phyloP scores from a whole-genome alignment of 2,329 filamentous ascomycete genomes.

The Daldinia sp. region DNA sequence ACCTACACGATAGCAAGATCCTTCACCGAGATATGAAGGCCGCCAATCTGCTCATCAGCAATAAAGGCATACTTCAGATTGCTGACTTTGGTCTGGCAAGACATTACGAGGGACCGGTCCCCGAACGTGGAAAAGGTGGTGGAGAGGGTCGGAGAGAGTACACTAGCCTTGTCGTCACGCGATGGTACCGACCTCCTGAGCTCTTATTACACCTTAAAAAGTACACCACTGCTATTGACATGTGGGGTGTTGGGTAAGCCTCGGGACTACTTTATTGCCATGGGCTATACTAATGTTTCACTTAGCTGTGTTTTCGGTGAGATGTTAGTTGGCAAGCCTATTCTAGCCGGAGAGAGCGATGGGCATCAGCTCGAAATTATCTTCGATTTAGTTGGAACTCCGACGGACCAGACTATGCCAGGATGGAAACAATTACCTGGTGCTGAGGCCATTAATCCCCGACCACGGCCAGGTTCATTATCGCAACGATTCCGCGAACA shows the following conservation, averaged over 20 bases:
- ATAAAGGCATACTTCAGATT: conserved; percentile 92
- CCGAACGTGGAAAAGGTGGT: conserved; percentile 80
- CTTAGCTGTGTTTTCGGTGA: conserved; percentile 94
- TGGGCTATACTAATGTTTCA: conserved; percentile 41
- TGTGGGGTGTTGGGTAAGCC: conserved; percentile 94
- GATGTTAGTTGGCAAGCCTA: conserved; percentile 95
- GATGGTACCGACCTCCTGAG: conserved; percentile 97
- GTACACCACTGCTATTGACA: conserved; percentile 97
- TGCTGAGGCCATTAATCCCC: conserved; percentile 78
- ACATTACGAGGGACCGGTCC: conserved; percentile 88
- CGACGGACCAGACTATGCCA: conserved; percentile 92
- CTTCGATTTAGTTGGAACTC: conserved; percentile 90
- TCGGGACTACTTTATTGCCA: not conserved
- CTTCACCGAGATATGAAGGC: conserved; percentile 99
- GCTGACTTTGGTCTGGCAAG: conserved; percentile 96
- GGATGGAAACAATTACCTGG: conserved; percentile 87
- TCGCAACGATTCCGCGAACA: conserved; percentile 80
- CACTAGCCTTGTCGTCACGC: conserved; percentile 94
- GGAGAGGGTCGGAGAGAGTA: conserved; percentile 91
- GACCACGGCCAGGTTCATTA: conserved; percentile 73
- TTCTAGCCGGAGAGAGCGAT: conserved; percentile 90
- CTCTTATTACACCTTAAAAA: conserved; percentile 86
- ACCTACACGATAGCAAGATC: conserved; percentile 90
- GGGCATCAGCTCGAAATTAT: conserved; percentile 91
- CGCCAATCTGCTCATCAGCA: conserved; percentile 96